Evolutionary conservation across 257 asterid genomes (phyloP), one percentile per base, ranked within the genome.

Genomic region (Solanum acaule): DNA sequence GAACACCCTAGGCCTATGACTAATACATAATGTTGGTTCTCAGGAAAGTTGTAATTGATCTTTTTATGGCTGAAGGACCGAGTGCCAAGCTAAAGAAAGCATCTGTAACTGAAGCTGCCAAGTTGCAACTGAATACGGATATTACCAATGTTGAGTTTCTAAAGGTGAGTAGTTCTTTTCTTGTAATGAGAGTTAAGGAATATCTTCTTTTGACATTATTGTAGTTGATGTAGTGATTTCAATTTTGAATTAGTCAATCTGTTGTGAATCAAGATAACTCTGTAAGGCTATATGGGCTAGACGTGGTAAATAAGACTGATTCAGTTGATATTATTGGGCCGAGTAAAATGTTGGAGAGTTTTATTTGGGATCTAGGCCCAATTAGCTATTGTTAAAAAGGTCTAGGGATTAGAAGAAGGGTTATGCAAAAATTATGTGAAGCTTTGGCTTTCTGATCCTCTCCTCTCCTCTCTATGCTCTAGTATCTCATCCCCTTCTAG

Each of bases 31-130:
- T 76, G 3, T 72, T 16, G n/a, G 81, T 88, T 88, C 88, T 88
- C 93, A 95, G 98, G 94, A 91, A 92, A 87, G 93, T 97, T 75
- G 96, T 97, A 34, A 94, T 97, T 59, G 94, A 93, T 86, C 98
- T 94, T 90, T 91, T 94, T 38, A 82, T 86, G 87, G 98, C 91
- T 87, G 93, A 91, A 91, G 96, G 95, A 59, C 98, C 97, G 25
- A 93, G 93, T 90, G 99, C 96, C 33, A 97, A 93, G 93, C 95
- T 97, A 83, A 96, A 92, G 90, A 96, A 88, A 93, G 96, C 95
- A 84, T 29, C 91, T 23, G 93, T 97, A 83, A 0, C 31, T 33
- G 99, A 93, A 90, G 99, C 98, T 90, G 98, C 95, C 87, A 96
- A 92, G 87, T 22, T 88, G 89, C 87, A 90, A 89, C 94, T 94